Evolutionary conservation across 108 stramenopile genomes (phyloP).

Genomic region (Nitzschia inconspicua): DNA sequence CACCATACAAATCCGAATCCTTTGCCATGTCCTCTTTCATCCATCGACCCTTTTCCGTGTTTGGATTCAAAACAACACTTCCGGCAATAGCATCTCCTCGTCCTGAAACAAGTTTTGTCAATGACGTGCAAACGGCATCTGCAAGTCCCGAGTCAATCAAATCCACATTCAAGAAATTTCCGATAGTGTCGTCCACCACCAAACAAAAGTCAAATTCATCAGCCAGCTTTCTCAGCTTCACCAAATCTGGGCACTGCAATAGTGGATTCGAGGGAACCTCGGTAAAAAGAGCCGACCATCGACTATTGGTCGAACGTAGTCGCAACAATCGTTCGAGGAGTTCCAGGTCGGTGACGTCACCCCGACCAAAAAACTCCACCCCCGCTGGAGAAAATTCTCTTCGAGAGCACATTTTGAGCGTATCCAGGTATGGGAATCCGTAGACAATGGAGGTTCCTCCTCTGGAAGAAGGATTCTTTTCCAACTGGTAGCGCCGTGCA

Average conservation of each 20-base stretch:
- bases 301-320: conserved; percentile 1
- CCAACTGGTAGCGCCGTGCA: conserved; percentile 33
- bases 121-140: conserved; percentile 58
- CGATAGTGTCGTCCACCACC: conserved; percentile 73
- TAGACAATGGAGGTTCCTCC: conserved; percentile 62
- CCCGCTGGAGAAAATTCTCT: conserved; percentile 55
- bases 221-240: conserved; percentile 39
- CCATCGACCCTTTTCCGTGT: conserved; percentile 48
- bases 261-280: conserved; percentile 77
- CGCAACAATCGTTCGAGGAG: conserved; percentile 33
- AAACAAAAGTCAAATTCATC: conserved; percentile 50
- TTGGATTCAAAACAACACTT: conserved; percentile 43
- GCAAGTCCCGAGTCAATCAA: conserved; percentile 49
- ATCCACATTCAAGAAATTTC: conserved; percentile 67
- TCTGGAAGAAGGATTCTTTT: conserved; percentile 16
- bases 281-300: conserved; percentile 49
- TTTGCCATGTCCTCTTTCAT: conserved; percentile 47
- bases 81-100: conserved; percentile 74
- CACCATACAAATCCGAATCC: conserved; percentile 26
- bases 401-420: conserved; percentile 61
- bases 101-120: conserved; percentile 72
- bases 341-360: conserved; percentile 50
- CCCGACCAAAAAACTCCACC: conserved; percentile 61
- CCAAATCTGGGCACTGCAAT: conserved; percentile 58
- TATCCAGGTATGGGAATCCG: conserved; percentile 79